Evolutionary conservation across 768 basidiomycete species (phyloP).

Genomic region (Neoboletus brunneissimus): DNA sequence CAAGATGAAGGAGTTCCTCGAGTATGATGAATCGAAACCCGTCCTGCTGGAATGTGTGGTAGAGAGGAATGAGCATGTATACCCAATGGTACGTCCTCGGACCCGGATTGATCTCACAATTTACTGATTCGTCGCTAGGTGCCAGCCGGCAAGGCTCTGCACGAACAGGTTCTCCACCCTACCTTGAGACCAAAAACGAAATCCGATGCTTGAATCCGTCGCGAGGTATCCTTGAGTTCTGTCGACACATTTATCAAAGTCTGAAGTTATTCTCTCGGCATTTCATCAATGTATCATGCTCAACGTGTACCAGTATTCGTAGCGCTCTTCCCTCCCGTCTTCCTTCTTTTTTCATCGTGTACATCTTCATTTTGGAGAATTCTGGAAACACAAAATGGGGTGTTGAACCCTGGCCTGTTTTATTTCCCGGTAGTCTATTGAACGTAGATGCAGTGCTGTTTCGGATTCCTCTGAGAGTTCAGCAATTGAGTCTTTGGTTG

Average conservation of each 20-base stretch:
- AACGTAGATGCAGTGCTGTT: slow-evolving; percentile 6
- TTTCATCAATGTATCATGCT: slow-evolving; percentile 20
- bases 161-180: slow-evolving; percentile 86
- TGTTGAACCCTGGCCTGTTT: slow-evolving; percentile 17
- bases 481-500: background rate
- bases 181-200: slow-evolving; percentile 35
- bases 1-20: slow-evolving; percentile 99
- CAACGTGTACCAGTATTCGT: slow-evolving; percentile 26
- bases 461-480: background rate
- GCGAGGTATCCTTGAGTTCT: background rate
- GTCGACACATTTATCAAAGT: background rate
- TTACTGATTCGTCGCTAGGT: slow-evolving; percentile 44
- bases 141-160: slow-evolving; percentile 90
- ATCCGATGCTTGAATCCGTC: slow-evolving; percentile 20
- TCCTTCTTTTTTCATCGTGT: background rate
- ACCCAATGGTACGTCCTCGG: slow-evolving; percentile 69
- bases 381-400: slow-evolving; percentile 23
- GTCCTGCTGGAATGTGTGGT: slow-evolving; percentile 90
- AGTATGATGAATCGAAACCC: slow-evolving; percentile 85
- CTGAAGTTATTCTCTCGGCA: background rate
- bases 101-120: background rate
- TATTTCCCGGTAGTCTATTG: slow-evolving; percentile 1
- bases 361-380: slow-evolving; percentile 1
- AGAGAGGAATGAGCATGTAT: slow-evolving; percentile 81
- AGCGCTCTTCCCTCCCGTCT: background rate